These are phyloP conservation scores for Kwoniella dendrophila DNA, from an alignment of 768 basidiomycete genomes.

Conservation along the genomic window DNA sequence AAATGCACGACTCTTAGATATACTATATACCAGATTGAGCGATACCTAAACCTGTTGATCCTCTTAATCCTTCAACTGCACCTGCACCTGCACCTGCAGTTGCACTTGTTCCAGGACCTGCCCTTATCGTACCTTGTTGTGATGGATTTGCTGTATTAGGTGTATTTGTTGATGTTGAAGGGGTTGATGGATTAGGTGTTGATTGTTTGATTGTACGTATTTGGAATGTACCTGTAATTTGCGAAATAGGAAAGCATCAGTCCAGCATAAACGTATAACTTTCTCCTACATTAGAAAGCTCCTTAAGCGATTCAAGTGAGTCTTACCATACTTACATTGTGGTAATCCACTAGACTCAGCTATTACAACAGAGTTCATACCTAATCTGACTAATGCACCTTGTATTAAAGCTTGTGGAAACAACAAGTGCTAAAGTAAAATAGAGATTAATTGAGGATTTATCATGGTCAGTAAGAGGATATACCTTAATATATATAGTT, in stretches of 20 bases:
- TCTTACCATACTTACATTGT: constrained; percentile 76
- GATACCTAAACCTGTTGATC: constrained; percentile 9
- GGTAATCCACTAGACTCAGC: constrained; percentile 80
- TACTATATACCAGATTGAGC: neutral
- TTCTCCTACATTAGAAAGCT: too few species aligned
- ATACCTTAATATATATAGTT: neutral
- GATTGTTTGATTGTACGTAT: constrained; percentile 46
- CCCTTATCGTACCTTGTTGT: neutral
- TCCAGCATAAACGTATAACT: too few species aligned
- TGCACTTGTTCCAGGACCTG: too few species aligned
- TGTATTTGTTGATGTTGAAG: constrained; percentile 18
- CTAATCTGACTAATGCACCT: constrained; percentile 77
- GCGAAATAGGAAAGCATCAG: too few species aligned
- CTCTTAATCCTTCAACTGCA: neutral
- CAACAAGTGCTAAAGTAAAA: constrained; percentile 68
- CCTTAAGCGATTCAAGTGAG: too few species aligned
- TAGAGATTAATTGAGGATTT: too few species aligned
- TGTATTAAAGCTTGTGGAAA: constrained; percentile 82
- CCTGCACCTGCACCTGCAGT: neutral
- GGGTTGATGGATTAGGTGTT: constrained; percentile 15
- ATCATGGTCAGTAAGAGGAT: too few species aligned
- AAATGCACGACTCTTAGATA: too few species aligned
- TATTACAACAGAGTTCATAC: constrained; percentile 71
- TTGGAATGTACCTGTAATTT: constrained; percentile 47
- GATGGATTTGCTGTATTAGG: constrained; percentile 16